Evolutionary conservation across 2,329 filamentous ascomycete genomes (phyloP).

Genomic region (Aspergillus ruber): DNA sequence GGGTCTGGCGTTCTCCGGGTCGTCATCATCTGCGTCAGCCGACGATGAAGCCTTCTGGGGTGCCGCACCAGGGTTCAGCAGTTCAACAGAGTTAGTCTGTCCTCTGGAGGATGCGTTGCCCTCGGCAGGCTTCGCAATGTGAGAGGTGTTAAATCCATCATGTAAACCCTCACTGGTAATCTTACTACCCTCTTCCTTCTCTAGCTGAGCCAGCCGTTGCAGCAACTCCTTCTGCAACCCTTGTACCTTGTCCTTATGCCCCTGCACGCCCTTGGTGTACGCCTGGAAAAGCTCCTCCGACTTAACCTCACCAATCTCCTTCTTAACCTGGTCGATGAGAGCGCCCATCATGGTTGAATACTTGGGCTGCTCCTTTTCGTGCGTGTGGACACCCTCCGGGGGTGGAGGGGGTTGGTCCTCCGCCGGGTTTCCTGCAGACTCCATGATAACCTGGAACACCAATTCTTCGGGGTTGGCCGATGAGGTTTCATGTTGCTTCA

Average conservation of each 20-base stretch:
- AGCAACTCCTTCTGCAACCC: constrained; percentile 69
- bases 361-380: constrained; percentile 67
- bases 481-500: constrained; percentile 66
- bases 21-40: constrained; percentile 49
- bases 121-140: constrained; percentile 58
- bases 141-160: constrained; percentile 83
- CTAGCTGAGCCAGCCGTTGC: constrained; percentile 68
- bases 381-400: constrained; percentile 71
- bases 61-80: constrained; percentile 61
- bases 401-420: constrained; percentile 69
- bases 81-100: constrained; percentile 51
- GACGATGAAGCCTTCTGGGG: constrained; percentile 42
- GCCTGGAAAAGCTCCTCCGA: constrained; percentile 63
- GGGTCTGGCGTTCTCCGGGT: constrained; percentile 68
- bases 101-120: constrained; percentile 40
- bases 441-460: constrained; percentile 83
- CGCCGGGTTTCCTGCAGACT: constrained; percentile 63
- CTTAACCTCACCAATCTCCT: constrained; percentile 67
- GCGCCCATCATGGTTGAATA: constrained; percentile 99
- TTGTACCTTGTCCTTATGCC: constrained; percentile 70
- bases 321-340: constrained; percentile 89
- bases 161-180: constrained; percentile 90
- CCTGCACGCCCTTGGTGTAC: constrained; percentile 71
- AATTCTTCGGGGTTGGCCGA: constrained; percentile 66
- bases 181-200: constrained; percentile 78